Percentiles rank a stretch among this genome's conserved stretches.
phyloP scores from a whole-genome alignment of 108 stramenopile genomes.

The Mediolabrus comicus region DNA sequence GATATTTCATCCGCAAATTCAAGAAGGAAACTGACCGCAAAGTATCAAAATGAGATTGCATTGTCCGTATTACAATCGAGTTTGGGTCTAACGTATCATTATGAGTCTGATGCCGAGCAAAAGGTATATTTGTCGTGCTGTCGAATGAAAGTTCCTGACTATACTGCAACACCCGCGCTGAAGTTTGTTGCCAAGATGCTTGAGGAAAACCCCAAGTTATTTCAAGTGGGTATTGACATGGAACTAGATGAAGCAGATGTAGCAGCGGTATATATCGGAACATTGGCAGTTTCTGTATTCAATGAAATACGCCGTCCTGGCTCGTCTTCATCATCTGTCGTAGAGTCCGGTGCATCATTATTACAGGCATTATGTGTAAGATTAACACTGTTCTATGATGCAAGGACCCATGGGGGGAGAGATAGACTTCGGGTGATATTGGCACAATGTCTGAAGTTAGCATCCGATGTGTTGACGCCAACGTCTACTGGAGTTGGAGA shows the following conservation, averaged over 20 bases:
- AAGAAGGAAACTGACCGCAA: not conserved
- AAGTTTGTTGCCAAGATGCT: slow-evolving; percentile 55
- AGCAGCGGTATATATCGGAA: slow-evolving; percentile 40
- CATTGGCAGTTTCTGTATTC: slow-evolving; percentile 35
- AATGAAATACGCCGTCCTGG: slow-evolving; percentile 32
- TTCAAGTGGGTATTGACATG: slow-evolving; percentile 29
- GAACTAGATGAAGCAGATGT: slow-evolving; percentile 20
- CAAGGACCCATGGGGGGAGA: not conserved
- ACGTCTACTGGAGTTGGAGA: slow-evolving; percentile 45
- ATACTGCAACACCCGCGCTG: slow-evolving; percentile 39
- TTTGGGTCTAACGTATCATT: slow-evolving; percentile 24
- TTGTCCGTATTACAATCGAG: slow-evolving; percentile 12
- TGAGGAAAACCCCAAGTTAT: slow-evolving; percentile 57
- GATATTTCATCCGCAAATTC: slow-evolving; percentile 21
- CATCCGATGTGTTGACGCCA: slow-evolving; percentile 49
- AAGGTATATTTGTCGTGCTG: slow-evolving; percentile 44
- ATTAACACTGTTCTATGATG: slow-evolving; percentile 47
- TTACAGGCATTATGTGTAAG: slow-evolving; percentile 62
- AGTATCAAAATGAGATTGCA: slow-evolving; percentile 29
- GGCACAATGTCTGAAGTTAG: slow-evolving; percentile 33
- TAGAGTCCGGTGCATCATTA: slow-evolving; percentile 57
- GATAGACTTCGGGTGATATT: slow-evolving; percentile 35
- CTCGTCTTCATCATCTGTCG: slow-evolving; percentile 36
- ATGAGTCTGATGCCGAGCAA: slow-evolving; percentile 17
- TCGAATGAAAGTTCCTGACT: slow-evolving; percentile 53